Conservation (phyloP, 108 stramenopile genomes). For the Craspedostauros australis region DNA sequence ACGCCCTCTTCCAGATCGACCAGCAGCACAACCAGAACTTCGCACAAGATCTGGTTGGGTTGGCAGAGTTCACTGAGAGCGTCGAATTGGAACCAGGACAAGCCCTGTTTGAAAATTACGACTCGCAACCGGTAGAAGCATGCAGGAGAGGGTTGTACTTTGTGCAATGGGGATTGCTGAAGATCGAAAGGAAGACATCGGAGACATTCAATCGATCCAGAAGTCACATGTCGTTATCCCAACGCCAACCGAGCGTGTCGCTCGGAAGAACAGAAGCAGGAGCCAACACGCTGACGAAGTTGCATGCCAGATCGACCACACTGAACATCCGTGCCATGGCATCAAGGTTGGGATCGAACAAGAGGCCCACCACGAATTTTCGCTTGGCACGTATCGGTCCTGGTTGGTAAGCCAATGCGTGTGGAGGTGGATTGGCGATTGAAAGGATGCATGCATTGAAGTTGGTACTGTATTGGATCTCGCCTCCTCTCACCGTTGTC, state of each 20-base stretch:
- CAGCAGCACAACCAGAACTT: slow-evolving; percentile 39
- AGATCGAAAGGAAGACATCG: slow-evolving; percentile 4
- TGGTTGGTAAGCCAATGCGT: slow-evolving; percentile 25
- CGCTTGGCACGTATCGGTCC: slow-evolving; percentile 49
- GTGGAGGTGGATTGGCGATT: no score
- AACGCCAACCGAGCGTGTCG: no score
- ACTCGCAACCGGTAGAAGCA: no score
- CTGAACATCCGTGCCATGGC: slow-evolving; percentile 18
- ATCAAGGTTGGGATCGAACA: slow-evolving; percentile 10
- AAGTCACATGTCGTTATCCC: no score
- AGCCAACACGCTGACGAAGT: slow-evolving; percentile 35
- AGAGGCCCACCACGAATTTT: slow-evolving; percentile 22
- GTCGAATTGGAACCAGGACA: slow-evolving; percentile 37
- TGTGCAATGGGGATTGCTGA: slow-evolving; percentile 1
- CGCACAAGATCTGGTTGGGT: slow-evolving; percentile 26
- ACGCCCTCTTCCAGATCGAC: slow-evolving; percentile 54
- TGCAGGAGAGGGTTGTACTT: slow-evolving; percentile 3
- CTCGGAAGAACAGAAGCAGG: no score
- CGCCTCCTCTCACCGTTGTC: no score
- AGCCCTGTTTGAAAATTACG: slow-evolving; percentile 13
- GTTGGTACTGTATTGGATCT: no score
- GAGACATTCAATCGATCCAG: no score
- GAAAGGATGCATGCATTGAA: no score
- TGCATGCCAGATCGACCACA: slow-evolving; percentile 43
- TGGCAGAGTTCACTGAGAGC: slow-evolving; percentile 29